A percentile compares a stretch with the other conserved stretches of the same genome.
phyloP scores from a whole-genome alignment of 2,329 filamentous ascomycete genomes.

The Aspergillus clavatus region DNA sequence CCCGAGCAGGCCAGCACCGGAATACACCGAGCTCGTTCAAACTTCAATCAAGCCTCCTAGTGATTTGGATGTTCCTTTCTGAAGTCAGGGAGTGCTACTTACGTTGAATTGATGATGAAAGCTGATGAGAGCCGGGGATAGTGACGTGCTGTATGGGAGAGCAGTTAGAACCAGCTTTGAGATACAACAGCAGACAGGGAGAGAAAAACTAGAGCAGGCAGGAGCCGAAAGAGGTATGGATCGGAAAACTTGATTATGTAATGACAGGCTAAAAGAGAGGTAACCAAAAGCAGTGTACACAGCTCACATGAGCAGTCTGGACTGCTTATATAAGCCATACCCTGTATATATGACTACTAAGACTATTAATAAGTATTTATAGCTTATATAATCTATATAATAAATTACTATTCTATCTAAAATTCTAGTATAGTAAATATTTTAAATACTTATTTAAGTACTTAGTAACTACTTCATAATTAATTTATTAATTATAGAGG shows the following conservation, averaged over 20 bases:
- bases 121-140: neutral
- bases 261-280: neutral
- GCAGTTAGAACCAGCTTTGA: slow-evolving; percentile 6
- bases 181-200: slow-evolving; percentile 8
- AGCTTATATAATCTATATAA: no score
- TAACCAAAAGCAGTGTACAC: no score
- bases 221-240: slow-evolving; percentile 7
- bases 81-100: neutral
- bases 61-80: neutral
- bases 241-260: slow-evolving; percentile 9
- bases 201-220: slow-evolving; percentile 8
- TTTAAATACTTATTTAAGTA: no score
- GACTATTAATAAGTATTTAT: no score
- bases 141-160: neutral
- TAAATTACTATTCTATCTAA: no score
- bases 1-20: neutral
- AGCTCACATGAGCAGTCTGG: no score
- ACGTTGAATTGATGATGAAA: neutral
- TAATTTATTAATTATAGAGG: no score
- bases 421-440: no score
- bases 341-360: no score
- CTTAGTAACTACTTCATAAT: no score
- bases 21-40: slow-evolving; percentile 5
- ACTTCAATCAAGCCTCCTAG: neutral
- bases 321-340: no score